A percentile compares a stretch with the other conserved stretches of the same genome.
These are phyloP conservation scores for Boletus pseudopeckii DNA, from an alignment of 768 basidiomycete genomes.

Conservation along the genomic window DNA sequence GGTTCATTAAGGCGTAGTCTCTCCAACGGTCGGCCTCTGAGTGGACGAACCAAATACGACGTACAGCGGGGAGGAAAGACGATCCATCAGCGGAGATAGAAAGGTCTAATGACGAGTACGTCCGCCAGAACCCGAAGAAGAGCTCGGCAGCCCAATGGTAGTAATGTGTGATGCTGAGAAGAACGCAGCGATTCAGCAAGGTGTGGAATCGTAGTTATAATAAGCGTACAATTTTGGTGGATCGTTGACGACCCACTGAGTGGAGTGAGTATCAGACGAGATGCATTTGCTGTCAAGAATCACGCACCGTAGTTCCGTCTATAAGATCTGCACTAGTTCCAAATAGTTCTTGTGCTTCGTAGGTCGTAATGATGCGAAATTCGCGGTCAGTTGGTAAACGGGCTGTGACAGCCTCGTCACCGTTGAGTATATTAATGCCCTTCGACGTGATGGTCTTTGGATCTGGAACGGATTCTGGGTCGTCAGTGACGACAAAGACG, in stretches of 20 bases:
- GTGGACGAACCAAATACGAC: slow-evolving; percentile 74
- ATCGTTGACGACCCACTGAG: slow-evolving; percentile 78
- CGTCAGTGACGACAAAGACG: slow-evolving; percentile 76
- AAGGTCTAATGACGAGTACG: slow-evolving; percentile 80
- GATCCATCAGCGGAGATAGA: slow-evolving; percentile 61
- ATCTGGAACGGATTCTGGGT: slow-evolving; percentile 64
- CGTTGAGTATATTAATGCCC: slow-evolving; percentile 56
- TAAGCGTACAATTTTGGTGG: slow-evolving; percentile 76
- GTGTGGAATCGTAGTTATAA: background rate
- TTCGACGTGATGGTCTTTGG: slow-evolving; percentile 69
- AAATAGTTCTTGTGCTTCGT: slow-evolving; percentile 65
- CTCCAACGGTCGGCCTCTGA: slow-evolving; percentile 79
- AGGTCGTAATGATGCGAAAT: slow-evolving; percentile 69
- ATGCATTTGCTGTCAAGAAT: background rate
- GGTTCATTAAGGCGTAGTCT: slow-evolving; percentile 89
- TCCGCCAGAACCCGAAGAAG: slow-evolving; percentile 89
- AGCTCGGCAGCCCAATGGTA: slow-evolving; percentile 94
- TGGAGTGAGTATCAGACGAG: slow-evolving; percentile 1
- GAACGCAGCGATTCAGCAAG: background rate
- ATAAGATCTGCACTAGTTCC: slow-evolving; percentile 68
- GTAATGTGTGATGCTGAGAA: slow-evolving; percentile 76
- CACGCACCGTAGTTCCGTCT: slow-evolving; percentile 70
- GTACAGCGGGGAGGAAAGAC: slow-evolving; percentile 68
- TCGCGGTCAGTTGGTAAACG: slow-evolving; percentile 78
- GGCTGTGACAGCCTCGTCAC: slow-evolving; percentile 46